phyloP scores from a whole-genome alignment of 2,329 filamentous ascomycete genomes.

The Penicillium sp. region DNA sequence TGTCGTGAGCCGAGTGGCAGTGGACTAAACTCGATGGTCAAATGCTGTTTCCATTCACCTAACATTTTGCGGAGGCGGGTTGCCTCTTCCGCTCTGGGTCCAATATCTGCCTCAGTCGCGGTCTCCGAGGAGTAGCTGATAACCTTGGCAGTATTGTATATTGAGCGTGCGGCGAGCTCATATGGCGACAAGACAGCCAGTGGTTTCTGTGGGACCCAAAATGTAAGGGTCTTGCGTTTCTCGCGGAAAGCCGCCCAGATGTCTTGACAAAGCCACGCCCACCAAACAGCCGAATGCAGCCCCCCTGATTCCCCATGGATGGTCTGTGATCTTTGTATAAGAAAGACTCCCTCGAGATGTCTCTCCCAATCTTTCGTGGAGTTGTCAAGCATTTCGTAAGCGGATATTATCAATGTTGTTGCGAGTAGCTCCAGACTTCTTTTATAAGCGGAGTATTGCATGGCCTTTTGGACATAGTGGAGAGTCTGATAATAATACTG shows the following conservation, averaged over 20 bases:
- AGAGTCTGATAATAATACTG: conserved; percentile 32
- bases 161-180: conserved; percentile 19
- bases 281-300: conserved; percentile 30
- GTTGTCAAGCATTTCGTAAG: conserved; percentile 34
- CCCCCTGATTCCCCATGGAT: conserved; percentile 31
- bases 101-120: conserved; percentile 11
- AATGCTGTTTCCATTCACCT: conserved; percentile 27
- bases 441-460: conserved; percentile 27
- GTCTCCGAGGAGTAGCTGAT: conserved; percentile 23
- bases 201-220: conserved; percentile 24
- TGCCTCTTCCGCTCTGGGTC: conserved; percentile 16
- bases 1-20: neutral
- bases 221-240: conserved; percentile 27
- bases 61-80: conserved; percentile 19
- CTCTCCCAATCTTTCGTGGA: conserved; percentile 31
- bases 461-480: conserved; percentile 30
- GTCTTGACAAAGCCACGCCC: conserved; percentile 36
- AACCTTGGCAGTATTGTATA: conserved; percentile 26
- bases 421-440: conserved; percentile 30
- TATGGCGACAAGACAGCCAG: conserved; percentile 14
- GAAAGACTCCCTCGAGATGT: conserved; percentile 31
- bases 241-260: conserved; percentile 33
- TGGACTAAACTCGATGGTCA: conserved; percentile 25
- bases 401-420: conserved; percentile 25
- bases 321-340: conserved; percentile 30